Conservation (phyloP, 495 filamentous ascomycete species). For the Penicillium paradoxum region DNA sequence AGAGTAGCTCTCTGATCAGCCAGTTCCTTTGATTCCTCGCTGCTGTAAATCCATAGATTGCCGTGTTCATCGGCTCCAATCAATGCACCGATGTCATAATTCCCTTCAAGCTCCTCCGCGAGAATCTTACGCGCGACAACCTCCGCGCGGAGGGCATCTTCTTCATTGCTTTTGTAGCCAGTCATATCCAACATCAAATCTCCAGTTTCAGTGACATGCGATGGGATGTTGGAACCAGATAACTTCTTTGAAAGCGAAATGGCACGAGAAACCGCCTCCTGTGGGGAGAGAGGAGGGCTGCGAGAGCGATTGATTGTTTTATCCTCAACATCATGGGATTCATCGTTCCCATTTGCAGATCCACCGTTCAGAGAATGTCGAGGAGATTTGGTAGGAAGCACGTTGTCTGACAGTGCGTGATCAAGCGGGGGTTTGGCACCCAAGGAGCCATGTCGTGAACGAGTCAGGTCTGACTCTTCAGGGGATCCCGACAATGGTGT, state of each 20-base stretch:
- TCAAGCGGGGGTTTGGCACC: slow-evolving; percentile 38
- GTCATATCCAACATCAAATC: slow-evolving; percentile 99
- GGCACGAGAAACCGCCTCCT: slow-evolving; percentile 78
- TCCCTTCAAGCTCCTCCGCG: slow-evolving; percentile 88
- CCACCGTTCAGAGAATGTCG: not conserved
- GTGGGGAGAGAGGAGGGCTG: slow-evolving; percentile 74
- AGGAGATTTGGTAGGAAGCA: slow-evolving; percentile 29
- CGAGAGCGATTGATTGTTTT: slow-evolving; percentile 41
- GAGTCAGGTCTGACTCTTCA: slow-evolving; percentile 43
- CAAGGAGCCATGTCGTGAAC: slow-evolving; percentile 25
- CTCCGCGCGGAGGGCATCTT: slow-evolving; percentile 86
- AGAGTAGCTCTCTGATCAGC: slow-evolving; percentile 52
- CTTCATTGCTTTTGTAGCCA: slow-evolving; percentile 87
- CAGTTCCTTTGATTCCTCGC: slow-evolving; percentile 86
- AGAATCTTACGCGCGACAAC: slow-evolving; percentile 91
- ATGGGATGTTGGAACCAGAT: slow-evolving; percentile 83
- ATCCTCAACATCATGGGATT: not conserved
- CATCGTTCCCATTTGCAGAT: not conserved
- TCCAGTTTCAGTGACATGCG: slow-evolving; percentile 84
- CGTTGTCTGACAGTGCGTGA: slow-evolving; percentile 48
- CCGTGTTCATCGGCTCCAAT: slow-evolving; percentile 93
- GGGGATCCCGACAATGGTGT: slow-evolving; percentile 63
- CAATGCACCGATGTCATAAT: slow-evolving; percentile 91
- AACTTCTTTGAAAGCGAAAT: slow-evolving; percentile 83
- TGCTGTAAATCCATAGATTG: slow-evolving; percentile 98